Evolutionary conservation across 371 early-diverging fungal species (phyloP).

Genomic region (Smittium culicis): DNA sequence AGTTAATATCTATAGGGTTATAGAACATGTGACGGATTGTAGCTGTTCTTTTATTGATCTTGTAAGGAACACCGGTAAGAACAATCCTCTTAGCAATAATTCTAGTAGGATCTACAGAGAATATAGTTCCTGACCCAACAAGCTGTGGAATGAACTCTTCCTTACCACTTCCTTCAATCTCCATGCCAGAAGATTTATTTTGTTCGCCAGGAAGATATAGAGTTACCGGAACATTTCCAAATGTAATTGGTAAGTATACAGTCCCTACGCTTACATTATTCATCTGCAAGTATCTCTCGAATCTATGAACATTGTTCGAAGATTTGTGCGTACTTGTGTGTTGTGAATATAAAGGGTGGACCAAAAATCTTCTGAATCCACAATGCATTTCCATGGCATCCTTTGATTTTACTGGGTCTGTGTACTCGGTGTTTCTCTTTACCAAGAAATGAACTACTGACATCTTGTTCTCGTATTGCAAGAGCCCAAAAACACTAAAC

Average conservation of each 20-base stretch:
- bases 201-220: conserved; percentile 20
- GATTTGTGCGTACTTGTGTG: conserved; percentile 57
- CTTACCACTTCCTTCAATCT: not conserved
- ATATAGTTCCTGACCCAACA: conserved; percentile 63
- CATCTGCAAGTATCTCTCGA: conserved; percentile 71
- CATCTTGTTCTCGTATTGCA: conserved; percentile 88
- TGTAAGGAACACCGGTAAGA: conserved; percentile 88
- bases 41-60: conserved; percentile 78
- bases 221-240: conserved; percentile 37
- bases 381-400: conserved; percentile 71
- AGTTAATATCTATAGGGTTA: conserved; percentile 75
- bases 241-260: conserved; percentile 77
- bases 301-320: conserved; percentile 86
- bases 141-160: conserved; percentile 35
- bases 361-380: conserved; percentile 78
- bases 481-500: conserved; percentile 60
- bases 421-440: conserved; percentile 52
- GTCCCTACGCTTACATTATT: conserved; percentile 61
- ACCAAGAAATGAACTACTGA: conserved; percentile 69
- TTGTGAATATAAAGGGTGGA: conserved; percentile 75
- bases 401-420: conserved; percentile 58
- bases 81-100: conserved; percentile 88
- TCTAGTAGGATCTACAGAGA: conserved; percentile 63
- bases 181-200: not conserved
- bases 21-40: conserved; percentile 95